Conservation (phyloP, 2,329 filamentous ascomycete species). For the Albifimbria verrucaria region DNA sequence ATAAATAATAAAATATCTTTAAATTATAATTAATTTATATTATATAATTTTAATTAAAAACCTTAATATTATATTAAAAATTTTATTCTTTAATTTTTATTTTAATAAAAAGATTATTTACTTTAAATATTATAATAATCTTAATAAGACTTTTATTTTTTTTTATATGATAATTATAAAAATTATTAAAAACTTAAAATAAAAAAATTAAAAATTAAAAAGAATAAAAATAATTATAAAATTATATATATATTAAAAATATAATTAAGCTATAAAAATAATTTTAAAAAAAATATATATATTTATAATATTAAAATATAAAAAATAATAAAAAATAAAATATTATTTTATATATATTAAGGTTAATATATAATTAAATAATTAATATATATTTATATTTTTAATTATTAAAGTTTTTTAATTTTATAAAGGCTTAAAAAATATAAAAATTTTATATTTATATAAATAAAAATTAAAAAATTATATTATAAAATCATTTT, state of each 20-base stretch:
- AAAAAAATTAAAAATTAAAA: no score
- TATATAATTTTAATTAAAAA: neutral
- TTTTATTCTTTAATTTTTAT: neutral
- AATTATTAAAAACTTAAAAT: slow-evolving; percentile 2
- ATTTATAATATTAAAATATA: neutral
- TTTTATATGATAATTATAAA: neutral
- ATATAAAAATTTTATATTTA: neutral
- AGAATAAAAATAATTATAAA: slow-evolving; percentile 1
- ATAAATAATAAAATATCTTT: neutral
- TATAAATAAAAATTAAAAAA: neutral
- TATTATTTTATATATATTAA: neutral
- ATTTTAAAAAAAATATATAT: neutral
- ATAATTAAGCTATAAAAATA: neutral
- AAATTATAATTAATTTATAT: neutral
- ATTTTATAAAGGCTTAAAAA: slow-evolving; percentile 2
- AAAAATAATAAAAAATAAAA: neutral
- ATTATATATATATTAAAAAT: no score
- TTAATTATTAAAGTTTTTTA: neutral
- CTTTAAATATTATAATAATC: neutral
- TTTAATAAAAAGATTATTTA: slow-evolving; percentile 3
- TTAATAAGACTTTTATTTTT: neutral
- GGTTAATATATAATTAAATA: slow-evolving; percentile 1
- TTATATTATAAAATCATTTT: neutral
- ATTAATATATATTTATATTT: neutral
- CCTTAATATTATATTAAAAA: neutral